These are phyloP conservation scores for Macrolepiota fuliginosa DNA, from an alignment of 768 basidiomycete species.

Conservation along the genomic window DNA sequence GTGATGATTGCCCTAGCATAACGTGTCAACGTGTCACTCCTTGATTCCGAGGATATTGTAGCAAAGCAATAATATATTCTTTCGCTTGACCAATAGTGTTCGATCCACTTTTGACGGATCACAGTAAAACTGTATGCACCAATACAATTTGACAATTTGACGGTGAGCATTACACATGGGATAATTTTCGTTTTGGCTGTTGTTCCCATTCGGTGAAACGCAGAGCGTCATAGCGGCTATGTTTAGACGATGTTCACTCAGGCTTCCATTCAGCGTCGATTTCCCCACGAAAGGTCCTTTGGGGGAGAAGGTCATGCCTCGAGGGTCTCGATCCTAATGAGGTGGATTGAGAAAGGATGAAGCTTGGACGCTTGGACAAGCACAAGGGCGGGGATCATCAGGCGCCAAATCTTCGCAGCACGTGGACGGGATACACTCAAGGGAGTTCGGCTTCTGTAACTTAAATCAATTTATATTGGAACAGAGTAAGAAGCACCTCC, in stretches of 20 bases:
- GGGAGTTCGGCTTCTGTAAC: background rate
- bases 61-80: background rate
- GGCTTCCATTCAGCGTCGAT: too few relatives aligned
- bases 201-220: background rate
- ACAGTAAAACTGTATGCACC: background rate
- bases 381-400: background rate
- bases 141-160: background rate
- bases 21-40: background rate
- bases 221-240: background rate
- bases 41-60: conserved; percentile 7
- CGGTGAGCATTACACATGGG: background rate
- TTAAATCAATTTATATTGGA: background rate
- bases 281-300: too few relatives aligned
- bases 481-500: background rate
- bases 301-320: too few relatives aligned
- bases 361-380: background rate
- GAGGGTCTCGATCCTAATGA: too few relatives aligned
- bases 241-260: background rate
- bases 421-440: background rate
- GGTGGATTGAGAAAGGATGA: background rate
- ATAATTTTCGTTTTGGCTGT: background rate
- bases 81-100: background rate
- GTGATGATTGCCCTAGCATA: background rate
- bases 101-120: background rate
- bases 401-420: background rate